Percentiles rank a stretch among this genome's conserved stretches.
Conservation (phyloP, 495 filamentous ascomycete genomes). For the Aspergillus cavernicola region DNA sequence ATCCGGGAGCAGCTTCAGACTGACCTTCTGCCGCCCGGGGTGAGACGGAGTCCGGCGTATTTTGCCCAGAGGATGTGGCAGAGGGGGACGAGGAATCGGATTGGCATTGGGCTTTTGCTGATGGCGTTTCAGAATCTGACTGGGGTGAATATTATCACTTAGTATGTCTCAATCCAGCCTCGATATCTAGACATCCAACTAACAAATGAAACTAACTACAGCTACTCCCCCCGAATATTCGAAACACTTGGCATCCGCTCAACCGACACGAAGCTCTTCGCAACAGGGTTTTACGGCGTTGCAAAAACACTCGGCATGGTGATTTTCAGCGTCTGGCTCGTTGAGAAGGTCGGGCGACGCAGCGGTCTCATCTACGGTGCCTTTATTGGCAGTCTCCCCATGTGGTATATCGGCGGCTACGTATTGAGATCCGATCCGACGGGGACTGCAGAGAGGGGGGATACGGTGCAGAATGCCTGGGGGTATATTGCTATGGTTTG, state of each 20-base stretch:
- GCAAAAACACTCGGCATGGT: slow-evolving; percentile 46
- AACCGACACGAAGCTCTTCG: slow-evolving; percentile 27
- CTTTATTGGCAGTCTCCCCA: slow-evolving; percentile 46
- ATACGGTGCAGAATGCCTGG: slow-evolving; percentile 28
- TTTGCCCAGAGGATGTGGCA: slow-evolving; percentile 6
- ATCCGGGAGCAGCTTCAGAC: slow-evolving; percentile 23
- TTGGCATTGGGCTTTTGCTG: slow-evolving; percentile 35
- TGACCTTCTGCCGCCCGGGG: slow-evolving; percentile 46
- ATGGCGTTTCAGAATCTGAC: slow-evolving; percentile 48
- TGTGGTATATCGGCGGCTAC: slow-evolving; percentile 57
- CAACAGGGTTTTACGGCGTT: slow-evolving; percentile 37
- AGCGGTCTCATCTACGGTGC: slow-evolving; percentile 61
- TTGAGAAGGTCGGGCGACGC: slow-evolving; percentile 58
- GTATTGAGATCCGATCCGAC: slow-evolving; percentile 50
- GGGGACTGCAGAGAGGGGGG: slow-evolving; percentile 3
- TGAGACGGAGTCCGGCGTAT: slow-evolving; percentile 25
- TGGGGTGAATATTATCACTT: slow-evolving; percentile 17
- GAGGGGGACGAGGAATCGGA: slow-evolving; percentile 48
- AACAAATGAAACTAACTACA: slow-evolving; percentile 44
- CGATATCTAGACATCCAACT: too few relatives aligned
- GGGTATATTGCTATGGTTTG: slow-evolving; percentile 55
- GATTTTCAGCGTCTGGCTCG: slow-evolving; percentile 56
- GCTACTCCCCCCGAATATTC: slow-evolving; percentile 51
- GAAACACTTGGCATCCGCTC: slow-evolving; percentile 41
- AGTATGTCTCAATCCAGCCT: slow-evolving; percentile 13